Evolutionary conservation across 495 filamentous ascomycete genomes (phyloP), one percentile per base, ranked within the genome.

Genomic region (Penicillium paxilli): DNA sequence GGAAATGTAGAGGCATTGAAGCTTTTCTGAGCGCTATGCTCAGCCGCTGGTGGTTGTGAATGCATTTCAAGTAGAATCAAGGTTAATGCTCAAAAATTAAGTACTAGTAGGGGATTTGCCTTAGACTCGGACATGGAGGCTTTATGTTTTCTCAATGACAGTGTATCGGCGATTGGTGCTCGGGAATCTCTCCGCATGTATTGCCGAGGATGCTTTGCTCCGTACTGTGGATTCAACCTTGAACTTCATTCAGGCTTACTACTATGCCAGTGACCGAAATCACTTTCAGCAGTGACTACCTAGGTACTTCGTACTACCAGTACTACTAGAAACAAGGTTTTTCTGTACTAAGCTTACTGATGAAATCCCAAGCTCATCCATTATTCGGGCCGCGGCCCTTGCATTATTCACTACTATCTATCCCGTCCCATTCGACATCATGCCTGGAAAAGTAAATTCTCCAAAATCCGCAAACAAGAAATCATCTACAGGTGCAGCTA

Each of bases 391-490:
- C n/a, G n/a, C n/a, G n/a, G n/a, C n/a, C n/a, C n/a, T n/a, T n/a
- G n/a, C n/a, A n/a, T n/a, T n/a, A n/a, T n/a, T n/a, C n/a, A n/a
- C n/a, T 38, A 38, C 35, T 38, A 38, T 38, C 17, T 9, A 38
- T 14, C 35, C 35, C 38, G 53, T 51, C 5, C 28, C 35, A 42
- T 51, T 54, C 4, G 60, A 60, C 60, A 57, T 51, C 60, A 63
- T 63, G 7, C 60, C 57, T 5, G 60, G 53, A 35, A 63, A 63
- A 7, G 49, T 57, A 41, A 63, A 60, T 25, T 63, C 57, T 16
- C 57, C 57, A 55, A 59, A 63, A 21, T 63, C 60, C 7, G 56
- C 42, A 19, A 63, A 45, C 23, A 63, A 52, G 41, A 63, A 56
- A n/a, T 63, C 60, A 52, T 63, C 57, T 33, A 45, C 55, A 42